Percentiles rank a stretch among this genome's conserved stretches.
Conservation (phyloP, 768 basidiomycete genomes). For the Collybia sp. region DNA sequence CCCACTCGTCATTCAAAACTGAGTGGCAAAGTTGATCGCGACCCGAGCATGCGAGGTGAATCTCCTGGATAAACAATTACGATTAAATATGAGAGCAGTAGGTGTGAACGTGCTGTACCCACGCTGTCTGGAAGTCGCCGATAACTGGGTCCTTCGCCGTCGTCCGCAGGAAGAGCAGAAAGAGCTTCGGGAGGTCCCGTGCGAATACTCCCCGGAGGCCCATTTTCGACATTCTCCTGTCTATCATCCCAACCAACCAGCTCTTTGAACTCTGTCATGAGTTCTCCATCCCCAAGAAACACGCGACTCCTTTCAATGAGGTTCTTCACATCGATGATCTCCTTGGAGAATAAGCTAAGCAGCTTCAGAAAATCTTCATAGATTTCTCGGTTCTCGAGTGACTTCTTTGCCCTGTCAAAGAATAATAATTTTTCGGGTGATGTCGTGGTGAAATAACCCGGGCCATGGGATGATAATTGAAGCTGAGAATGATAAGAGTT, state of each 20-base stretch:
- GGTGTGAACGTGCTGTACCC: constrained; percentile 26
- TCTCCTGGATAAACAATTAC: constrained; percentile 53
- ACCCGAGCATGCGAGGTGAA: constrained; percentile 86
- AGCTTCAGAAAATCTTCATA: constrained; percentile 96
- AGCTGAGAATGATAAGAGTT: constrained; percentile 15
- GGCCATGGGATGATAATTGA: constrained; percentile 19
- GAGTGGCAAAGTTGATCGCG: constrained; percentile 93
- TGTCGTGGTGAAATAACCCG: constrained; percentile 26
- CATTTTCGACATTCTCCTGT: constrained; percentile 54
- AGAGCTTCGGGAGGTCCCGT: constrained; percentile 74
- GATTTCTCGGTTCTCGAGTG: constrained; percentile 66
- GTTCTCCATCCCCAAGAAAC: constrained; percentile 79
- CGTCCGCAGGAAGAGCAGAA: constrained; percentile 74
- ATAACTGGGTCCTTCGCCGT: constrained; percentile 92
- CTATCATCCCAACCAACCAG: constrained; percentile 78
- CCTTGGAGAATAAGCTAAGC: constrained; percentile 84
- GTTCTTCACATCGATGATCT: constrained; percentile 82
- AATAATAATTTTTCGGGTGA: constrained; percentile 80
- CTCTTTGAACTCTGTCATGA: constrained; percentile 82
- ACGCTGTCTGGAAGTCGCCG: constrained; percentile 84
- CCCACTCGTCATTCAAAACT: constrained; percentile 96
- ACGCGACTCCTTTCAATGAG: constrained; percentile 77
- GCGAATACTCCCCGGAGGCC: constrained; percentile 75
- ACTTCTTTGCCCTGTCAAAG: constrained; percentile 89
- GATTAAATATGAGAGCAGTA: too few species aligned